phyloP scores from a whole-genome alignment of 768 basidiomycete species.

The Suillus subluteus region DNA sequence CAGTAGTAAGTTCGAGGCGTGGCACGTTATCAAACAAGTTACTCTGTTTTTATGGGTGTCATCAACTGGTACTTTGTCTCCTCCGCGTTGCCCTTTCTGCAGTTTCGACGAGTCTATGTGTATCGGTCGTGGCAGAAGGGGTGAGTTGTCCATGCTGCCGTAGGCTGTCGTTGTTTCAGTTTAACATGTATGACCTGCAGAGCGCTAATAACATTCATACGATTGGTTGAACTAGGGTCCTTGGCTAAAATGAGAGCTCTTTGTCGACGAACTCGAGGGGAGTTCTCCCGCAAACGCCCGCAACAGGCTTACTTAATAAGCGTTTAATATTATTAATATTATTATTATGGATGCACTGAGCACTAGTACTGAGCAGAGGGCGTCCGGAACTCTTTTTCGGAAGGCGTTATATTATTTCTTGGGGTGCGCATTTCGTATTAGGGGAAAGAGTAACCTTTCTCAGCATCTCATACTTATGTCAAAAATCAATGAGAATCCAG shows the following conservation, averaged over 20 bases:
- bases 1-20: background rate
- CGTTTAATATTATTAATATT: too few species aligned
- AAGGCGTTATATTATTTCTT: too few species aligned
- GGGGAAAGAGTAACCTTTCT: too few species aligned
- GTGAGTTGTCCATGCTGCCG: background rate
- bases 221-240: background rate
- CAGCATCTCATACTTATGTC: too few species aligned
- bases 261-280: background rate
- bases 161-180: background rate
- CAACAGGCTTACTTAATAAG: background rate
- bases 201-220: background rate
- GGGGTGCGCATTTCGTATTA: too few species aligned
- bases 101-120: conserved; percentile 5
- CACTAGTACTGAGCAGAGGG: too few species aligned
- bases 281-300: background rate
- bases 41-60: conserved; percentile 32
- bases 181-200: background rate
- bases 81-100: conserved; percentile 15
- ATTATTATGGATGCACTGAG: too few species aligned
- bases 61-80: conserved; percentile 19
- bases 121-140: background rate
- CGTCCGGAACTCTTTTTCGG: too few species aligned
- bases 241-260: background rate
- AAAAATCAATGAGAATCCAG: too few species aligned
- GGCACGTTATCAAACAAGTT: background rate